These are phyloP conservation scores for Chaetothyriales sp. DNA, from an alignment of 2,329 filamentous ascomycete genomes.

Conservation along the genomic window DNA sequence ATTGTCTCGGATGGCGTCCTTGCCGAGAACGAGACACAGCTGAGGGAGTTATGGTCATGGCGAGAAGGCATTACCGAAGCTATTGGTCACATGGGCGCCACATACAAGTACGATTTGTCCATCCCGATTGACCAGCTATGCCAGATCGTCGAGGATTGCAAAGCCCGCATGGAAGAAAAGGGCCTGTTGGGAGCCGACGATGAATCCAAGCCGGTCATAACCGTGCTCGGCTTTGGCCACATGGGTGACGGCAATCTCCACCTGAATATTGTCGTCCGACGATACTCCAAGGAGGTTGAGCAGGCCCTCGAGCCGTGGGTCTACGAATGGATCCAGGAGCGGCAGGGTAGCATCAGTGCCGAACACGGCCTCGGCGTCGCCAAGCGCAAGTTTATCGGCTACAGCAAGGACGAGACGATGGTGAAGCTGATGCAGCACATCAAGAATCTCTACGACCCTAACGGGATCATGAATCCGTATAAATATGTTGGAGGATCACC, in stretches of 20 bases:
- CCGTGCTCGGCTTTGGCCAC: slow-evolving; percentile 91
- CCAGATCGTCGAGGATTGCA: slow-evolving; percentile 70
- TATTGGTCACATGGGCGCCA: slow-evolving; percentile 76
- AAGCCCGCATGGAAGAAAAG: slow-evolving; percentile 53
- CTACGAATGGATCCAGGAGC: slow-evolving; percentile 87
- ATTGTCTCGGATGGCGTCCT: slow-evolving; percentile 81
- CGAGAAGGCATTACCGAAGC: slow-evolving; percentile 86
- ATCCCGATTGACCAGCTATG: slow-evolving; percentile 84
- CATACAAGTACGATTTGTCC: slow-evolving; percentile 97
- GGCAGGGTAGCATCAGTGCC: slow-evolving; percentile 85
- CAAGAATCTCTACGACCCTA: slow-evolving; percentile 88
- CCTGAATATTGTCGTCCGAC: slow-evolving; percentile 69
- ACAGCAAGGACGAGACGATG: slow-evolving; percentile 79
- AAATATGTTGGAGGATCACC: slow-evolving; percentile 53
- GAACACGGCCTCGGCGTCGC: slow-evolving; percentile 89
- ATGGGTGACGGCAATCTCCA: slow-evolving; percentile 97
- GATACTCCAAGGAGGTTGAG: slow-evolving; percentile 79
- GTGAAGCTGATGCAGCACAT: slow-evolving; percentile 86
- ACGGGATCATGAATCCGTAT: slow-evolving; percentile 98
- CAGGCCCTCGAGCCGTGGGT: slow-evolving; percentile 82
- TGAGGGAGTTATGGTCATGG: slow-evolving; percentile 73
- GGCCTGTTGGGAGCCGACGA: slow-evolving; percentile 59
- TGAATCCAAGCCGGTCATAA: slow-evolving; percentile 62
- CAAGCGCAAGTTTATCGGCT: slow-evolving; percentile 91
- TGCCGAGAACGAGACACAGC: slow-evolving; percentile 85